Percentiles rank a stretch among this genome's conserved stretches.
Evolutionary conservation across 1,284 basidiomycete genomes (phyloP).

Genomic region (Boletus holoroseus): DNA sequence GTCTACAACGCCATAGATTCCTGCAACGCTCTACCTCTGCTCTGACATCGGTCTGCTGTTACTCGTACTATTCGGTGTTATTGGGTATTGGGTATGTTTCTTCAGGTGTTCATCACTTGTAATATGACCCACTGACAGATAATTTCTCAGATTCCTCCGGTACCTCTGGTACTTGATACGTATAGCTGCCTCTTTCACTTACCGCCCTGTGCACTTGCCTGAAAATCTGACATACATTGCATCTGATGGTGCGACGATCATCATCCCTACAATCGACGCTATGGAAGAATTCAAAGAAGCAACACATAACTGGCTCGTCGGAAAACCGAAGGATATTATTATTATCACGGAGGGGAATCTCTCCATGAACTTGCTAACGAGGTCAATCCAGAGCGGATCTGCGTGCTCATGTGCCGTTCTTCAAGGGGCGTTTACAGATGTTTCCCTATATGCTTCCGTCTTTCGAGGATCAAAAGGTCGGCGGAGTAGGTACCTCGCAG

Average conservation of each 20-base stretch:
- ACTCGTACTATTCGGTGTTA: slow-evolving; percentile 86
- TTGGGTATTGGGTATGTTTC: slow-evolving; percentile 74
- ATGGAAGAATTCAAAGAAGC: slow-evolving; percentile 84
- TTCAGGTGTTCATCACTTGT: neutral
- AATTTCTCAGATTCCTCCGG: slow-evolving; percentile 65
- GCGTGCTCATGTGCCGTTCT: no score
- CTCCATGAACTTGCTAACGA: slow-evolving; percentile 81
- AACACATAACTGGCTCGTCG: slow-evolving; percentile 83
- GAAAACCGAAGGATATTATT: slow-evolving; percentile 89
- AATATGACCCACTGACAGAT: neutral
- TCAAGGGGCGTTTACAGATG: no score
- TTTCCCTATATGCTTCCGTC: no score
- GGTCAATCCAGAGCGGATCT: slow-evolving; percentile 83
- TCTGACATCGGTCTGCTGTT: neutral
- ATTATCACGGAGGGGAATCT: slow-evolving; percentile 83
- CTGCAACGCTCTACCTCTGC: no score
- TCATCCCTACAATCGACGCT: slow-evolving; percentile 91
- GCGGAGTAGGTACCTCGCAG: no score
- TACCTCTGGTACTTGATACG: slow-evolving; percentile 37
- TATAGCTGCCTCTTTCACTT: no score
- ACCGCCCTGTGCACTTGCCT: no score
- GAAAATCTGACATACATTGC: slow-evolving; percentile 52
- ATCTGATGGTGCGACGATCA: slow-evolving; percentile 69
- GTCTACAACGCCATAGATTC: no score
- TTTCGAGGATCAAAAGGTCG: slow-evolving; percentile 91